These are phyloP conservation scores for Pontederia paniculata DNA, from an alignment of 176 grass and related monocot species.

Conservation along the genomic window DNA sequence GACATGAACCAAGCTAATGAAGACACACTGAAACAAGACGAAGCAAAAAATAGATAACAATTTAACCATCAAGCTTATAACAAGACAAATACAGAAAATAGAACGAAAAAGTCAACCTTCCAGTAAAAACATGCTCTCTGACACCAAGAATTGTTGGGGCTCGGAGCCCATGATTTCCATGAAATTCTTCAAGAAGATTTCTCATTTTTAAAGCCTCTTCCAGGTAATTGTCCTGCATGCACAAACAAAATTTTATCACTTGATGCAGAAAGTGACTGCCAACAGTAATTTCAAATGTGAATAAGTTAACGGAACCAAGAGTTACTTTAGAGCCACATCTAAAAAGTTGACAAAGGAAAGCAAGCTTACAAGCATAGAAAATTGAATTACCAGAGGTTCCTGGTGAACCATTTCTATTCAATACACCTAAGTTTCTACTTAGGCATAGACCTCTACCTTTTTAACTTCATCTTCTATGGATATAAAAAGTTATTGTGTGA, in stretches of 20 bases:
- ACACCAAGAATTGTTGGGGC: slow-evolving; percentile 85
- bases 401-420: no score
- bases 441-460: no score
- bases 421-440: no score
- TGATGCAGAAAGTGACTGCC: neutral
- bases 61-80: slow-evolving; percentile 7
- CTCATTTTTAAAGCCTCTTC: slow-evolving; percentile 98
- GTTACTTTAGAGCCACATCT: no score
- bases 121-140: slow-evolving; percentile 92
- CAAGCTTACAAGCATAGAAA: no score
- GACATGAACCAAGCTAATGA: slow-evolving; percentile 96
- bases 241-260: slow-evolving; percentile 7
- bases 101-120: slow-evolving; percentile 49
- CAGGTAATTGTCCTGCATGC: slow-evolving; percentile 76
- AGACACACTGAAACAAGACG: slow-evolving; percentile 56
- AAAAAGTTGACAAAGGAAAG: no score
- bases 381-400: no score
- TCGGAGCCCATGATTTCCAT: slow-evolving; percentile 52
- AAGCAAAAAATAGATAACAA: slow-evolving; percentile 7
- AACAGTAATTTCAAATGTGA: no score
- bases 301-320: no score
- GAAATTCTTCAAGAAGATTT: slow-evolving; percentile 94
- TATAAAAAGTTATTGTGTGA: no score
- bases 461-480: no score
- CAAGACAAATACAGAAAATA: slow-evolving; percentile 7